Percentiles rank a stretch among this genome's conserved stretches.
phyloP scores from a whole-genome alignment of 2,329 filamentous ascomycete genomes.

The Celoporthe dispersa region DNA sequence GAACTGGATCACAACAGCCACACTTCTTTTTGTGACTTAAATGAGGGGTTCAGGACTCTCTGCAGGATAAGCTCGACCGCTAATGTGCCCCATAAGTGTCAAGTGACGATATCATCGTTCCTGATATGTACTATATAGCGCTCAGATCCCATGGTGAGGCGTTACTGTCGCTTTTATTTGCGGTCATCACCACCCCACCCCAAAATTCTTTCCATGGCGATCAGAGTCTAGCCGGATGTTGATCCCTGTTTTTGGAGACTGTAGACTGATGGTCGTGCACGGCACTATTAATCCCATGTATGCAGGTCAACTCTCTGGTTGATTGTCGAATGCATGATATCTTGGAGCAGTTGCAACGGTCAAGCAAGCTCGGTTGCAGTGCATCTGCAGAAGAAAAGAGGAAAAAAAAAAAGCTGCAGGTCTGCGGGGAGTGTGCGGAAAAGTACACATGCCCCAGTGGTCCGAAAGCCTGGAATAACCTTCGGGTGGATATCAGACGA shows the following conservation, averaged over 20 bases:
- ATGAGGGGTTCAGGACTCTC: not conserved
- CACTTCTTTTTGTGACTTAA: not conserved
- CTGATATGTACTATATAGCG: not conserved
- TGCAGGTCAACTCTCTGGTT: not conserved
- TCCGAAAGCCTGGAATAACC: not conserved
- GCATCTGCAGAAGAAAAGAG: conserved; percentile 1
- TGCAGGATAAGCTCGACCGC: not conserved
- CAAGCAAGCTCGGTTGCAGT: conserved; percentile 2
- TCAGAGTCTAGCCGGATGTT: not conserved
- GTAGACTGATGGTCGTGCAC: not conserved
- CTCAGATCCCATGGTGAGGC: not conserved
- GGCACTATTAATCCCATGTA: not conserved
- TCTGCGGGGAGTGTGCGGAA: not conserved
- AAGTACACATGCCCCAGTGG: not conserved
- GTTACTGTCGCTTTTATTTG: not conserved
- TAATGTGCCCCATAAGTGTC: not conserved
- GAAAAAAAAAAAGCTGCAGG: not conserved
- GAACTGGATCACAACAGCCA: not conserved
- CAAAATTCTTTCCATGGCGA: not conserved
- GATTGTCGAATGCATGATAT: not conserved
- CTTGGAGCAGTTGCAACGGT: not conserved
- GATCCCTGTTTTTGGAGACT: not conserved
- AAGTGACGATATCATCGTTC: not conserved
- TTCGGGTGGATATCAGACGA: not conserved
- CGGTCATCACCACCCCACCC: not conserved